Conservation (phyloP, 176 grass and related monocot species). For the Juncus inflexus region DNA sequence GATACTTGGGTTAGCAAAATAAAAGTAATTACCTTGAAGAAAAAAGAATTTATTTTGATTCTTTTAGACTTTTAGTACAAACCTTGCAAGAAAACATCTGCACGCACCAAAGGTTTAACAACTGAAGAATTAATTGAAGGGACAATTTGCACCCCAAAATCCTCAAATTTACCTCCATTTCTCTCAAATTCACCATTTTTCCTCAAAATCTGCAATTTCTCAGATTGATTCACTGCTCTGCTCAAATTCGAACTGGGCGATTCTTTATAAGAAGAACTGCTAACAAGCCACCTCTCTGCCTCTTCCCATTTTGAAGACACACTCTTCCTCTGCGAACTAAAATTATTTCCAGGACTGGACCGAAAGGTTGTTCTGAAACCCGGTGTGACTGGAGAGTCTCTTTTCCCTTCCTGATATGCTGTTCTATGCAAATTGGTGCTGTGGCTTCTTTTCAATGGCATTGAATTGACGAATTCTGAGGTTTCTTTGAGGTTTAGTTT, state of each 20-base stretch:
- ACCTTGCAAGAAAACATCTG: constrained; percentile 88
- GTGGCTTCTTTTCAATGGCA: constrained; percentile 44
- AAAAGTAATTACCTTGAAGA: not conserved
- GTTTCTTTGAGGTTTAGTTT: constrained; percentile 49
- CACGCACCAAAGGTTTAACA: constrained; percentile 29
- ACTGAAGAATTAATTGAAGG: constrained; percentile 17
- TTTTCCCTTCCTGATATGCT: constrained; percentile 28
- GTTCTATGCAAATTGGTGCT: constrained; percentile 42
- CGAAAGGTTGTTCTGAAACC: constrained; percentile 47
- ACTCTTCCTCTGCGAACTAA: constrained; percentile 42
- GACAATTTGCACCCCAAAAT: constrained; percentile 21
- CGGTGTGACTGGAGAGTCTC: constrained; percentile 43
- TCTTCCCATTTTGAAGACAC: constrained; percentile 98
- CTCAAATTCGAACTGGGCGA: constrained; percentile 36
- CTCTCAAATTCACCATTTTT: constrained; percentile 24
- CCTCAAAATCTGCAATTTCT: constrained; percentile 28
- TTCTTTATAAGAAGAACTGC: constrained; percentile 44
- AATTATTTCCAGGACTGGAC: constrained; percentile 38
- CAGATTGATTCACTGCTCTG: constrained; percentile 8
- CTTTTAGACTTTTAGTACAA: not conserved
- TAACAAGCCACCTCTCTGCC: constrained; percentile 91
- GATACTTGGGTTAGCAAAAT: not conserved
- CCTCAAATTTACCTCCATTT: constrained; percentile 7
- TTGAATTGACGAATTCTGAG: constrained; percentile 54
- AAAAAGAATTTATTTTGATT: constrained; percentile 7